These are phyloP conservation scores for Neopestalotiopsis sp. DNA, from an alignment of 2,329 filamentous ascomycete species.

Conservation along the genomic window DNA sequence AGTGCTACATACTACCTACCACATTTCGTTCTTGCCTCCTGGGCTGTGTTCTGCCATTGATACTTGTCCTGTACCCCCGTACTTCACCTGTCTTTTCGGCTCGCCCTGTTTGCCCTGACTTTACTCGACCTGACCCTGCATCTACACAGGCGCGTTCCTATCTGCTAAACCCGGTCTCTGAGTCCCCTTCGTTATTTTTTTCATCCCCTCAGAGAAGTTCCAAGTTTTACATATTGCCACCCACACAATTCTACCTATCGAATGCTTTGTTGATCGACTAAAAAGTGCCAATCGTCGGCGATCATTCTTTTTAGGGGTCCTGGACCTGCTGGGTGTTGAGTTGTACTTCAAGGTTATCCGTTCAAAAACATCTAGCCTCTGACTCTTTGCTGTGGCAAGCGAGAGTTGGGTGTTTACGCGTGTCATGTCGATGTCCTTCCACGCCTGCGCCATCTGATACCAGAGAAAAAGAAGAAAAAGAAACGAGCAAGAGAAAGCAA, in stretches of 20 bases:
- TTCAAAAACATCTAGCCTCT: not conserved
- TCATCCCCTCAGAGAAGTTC: not conserved
- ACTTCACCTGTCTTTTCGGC: not conserved
- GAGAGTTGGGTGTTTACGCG: conserved; percentile 1
- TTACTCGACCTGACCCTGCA: not conserved
- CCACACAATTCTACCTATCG: not conserved
- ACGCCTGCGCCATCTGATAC: not conserved
- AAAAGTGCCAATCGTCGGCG: conserved; percentile 6
- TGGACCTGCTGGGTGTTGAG: not conserved
- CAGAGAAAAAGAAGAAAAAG: not conserved
- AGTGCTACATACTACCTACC: not conserved
- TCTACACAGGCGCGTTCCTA: not conserved
- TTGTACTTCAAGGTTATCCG: not conserved
- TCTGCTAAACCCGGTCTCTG: conserved; percentile 9
- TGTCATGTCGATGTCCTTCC: conserved; percentile 9
- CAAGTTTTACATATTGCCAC: conserved; percentile 17
- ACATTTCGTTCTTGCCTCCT: not conserved
- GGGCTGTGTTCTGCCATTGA: not conserved
- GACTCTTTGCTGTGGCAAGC: conserved; percentile 9
- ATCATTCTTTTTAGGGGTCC: conserved; percentile 13
- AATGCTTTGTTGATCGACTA: conserved; percentile 8
- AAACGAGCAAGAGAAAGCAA: not conserved
- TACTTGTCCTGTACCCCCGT: not conserved
- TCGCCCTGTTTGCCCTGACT: not conserved
- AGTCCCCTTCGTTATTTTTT: conserved; percentile 13